phyloP scores from a whole-genome alignment of 2,329 filamentous ascomycete species.

The Ophiostoma piceae region DNA sequence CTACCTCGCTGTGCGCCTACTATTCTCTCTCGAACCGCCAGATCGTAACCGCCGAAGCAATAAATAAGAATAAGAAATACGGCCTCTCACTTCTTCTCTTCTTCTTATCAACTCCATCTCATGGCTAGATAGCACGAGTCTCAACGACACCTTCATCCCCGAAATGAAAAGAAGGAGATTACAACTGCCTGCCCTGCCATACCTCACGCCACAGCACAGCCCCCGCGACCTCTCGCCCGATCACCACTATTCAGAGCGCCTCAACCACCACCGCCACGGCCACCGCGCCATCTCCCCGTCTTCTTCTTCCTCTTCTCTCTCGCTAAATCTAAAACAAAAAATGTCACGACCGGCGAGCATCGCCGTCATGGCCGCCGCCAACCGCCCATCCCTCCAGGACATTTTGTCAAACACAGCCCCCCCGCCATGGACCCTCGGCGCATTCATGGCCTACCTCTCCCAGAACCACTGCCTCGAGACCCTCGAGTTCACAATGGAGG shows the following conservation, averaged over 20 bases:
- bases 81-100: too few relatives aligned
- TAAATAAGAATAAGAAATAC: too few relatives aligned
- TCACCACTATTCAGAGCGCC: conserved; percentile 39
- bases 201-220: conserved; percentile 38
- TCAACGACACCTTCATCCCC: background rate
- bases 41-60: too few relatives aligned
- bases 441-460: conserved; percentile 94
- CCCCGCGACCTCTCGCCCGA: conserved; percentile 40
- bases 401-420: conserved; percentile 82
- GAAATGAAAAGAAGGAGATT: conserved; percentile 37
- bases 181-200: conserved; percentile 37
- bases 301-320: conserved; percentile 17
- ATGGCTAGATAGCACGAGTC: too few relatives aligned
- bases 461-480: conserved; percentile 97
- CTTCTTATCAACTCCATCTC: too few relatives aligned
- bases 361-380: conserved; percentile 41
- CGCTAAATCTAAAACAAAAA: too few relatives aligned
- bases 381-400: conserved; percentile 69
- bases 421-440: conserved; percentile 81
- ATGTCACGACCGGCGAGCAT: conserved; percentile 47
- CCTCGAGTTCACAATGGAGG: conserved; percentile 92
- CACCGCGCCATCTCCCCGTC: conserved; percentile 15
- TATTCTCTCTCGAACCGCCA: too few relatives aligned
- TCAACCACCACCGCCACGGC: background rate
- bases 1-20: too few relatives aligned